Evolutionary conservation across 495 filamentous ascomycete species (phyloP), one percentile per base, ranked within the genome.

Genomic region (Friedmanniomyces endolithicus): DNA sequence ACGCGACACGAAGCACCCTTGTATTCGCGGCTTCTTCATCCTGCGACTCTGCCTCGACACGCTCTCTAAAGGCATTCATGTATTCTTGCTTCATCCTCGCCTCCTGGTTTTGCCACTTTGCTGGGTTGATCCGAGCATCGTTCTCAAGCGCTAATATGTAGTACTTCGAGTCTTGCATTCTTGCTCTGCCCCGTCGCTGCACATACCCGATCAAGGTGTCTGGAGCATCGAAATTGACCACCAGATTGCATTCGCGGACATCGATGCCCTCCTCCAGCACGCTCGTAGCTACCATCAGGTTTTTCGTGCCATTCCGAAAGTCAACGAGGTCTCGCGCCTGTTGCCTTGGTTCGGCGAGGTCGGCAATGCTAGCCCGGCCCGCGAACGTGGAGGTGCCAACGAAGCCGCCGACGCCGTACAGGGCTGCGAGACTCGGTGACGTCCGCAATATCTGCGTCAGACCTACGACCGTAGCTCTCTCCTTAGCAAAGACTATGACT

Each of bases 261-360:
- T 96, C 90, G 37, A 98, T 86, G 0, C 90, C 92, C 68, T 98
- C 92, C 67, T 97, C 90, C 0, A 94, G 71, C 0, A 90, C 90
- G 61, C 79, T 85, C 0, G 90, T 96, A 0, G 87, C 78, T 7
- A 98, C 70, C 11, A 98, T 73, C 1, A 98, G 72, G 60, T 95
- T 92, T 29, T 79, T 79, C 3, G 69, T 71, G 9, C 89, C 87
- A 1, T 64, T 61, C 17, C 79, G 78, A 57, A 98, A 90, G 14
- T 81, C 73, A 9, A 80, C 71, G 1, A 98, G 75, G 0, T 82
- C 81, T 22, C 75, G 57, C 35, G 71, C 64, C 52, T 86, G 82
- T 48, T 70, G 71, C 11, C 75, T 75, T 8, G 69, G 59, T 8
- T 75, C 74, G 1, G 75, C 70, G 14, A 90, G 68, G 37, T 90